Evolutionary conservation across 352 stramenopile species (phyloP).

Genomic region (Globisporangium alternatum): DNA sequence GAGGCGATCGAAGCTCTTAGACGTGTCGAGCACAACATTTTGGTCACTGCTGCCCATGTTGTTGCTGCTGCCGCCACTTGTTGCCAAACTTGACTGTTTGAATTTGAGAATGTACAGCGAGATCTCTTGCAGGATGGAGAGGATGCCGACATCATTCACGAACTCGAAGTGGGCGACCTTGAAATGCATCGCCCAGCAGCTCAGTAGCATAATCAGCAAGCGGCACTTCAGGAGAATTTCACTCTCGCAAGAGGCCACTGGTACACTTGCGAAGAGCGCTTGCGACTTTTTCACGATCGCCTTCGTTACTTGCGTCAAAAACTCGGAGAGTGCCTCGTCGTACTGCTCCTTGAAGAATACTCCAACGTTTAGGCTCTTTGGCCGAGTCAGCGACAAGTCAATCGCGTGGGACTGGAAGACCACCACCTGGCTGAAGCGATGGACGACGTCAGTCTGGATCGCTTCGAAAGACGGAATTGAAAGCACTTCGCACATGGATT

Average conservation of each 20-base stretch:
- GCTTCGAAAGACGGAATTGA: conserved; percentile 39
- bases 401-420: conserved; percentile 24
- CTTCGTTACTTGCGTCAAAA: conserved; percentile 33
- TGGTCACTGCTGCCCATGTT: too few species aligned
- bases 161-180: conserved; percentile 43
- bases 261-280: conserved; percentile 1
- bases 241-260: background rate
- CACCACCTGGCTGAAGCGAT: conserved; percentile 52
- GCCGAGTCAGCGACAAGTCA: background rate
- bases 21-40: background rate
- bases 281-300: conserved; percentile 33
- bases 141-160: conserved; percentile 45
- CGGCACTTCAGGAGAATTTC: background rate
- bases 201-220: conserved; percentile 30
- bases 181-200: conserved; percentile 41
- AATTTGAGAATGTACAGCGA: background rate
- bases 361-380: conserved; percentile 15
- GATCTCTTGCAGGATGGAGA: conserved; percentile 37
- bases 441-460: conserved; percentile 47
- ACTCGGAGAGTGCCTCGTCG: conserved; percentile 27
- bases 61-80: background rate
- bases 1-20: conserved; percentile 14
- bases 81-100: background rate
- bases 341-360: conserved; percentile 39
- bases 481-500: conserved; percentile 44